Evolutionary conservation across 1,284 basidiomycete species (phyloP).

Genomic region (Trichosporon sp.): DNA sequence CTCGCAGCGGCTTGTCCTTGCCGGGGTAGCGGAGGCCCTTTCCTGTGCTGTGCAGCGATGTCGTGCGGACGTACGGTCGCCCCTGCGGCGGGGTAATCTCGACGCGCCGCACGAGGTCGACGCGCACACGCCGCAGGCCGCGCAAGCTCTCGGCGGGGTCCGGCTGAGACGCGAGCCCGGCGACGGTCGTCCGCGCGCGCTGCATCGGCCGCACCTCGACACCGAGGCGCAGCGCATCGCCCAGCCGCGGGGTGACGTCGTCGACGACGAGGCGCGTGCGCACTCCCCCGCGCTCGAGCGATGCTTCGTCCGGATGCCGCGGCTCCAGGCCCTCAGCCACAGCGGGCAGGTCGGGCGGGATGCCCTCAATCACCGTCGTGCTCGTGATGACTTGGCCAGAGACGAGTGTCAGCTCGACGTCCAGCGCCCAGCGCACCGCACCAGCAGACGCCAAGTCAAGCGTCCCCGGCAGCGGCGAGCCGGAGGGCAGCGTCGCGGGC

Average conservation of each 20-base stretch:
- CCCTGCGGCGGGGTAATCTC: slow-evolving; percentile 18
- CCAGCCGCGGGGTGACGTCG: slow-evolving; percentile 30
- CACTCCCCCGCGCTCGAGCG: slow-evolving; percentile 33
- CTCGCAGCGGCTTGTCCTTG: slow-evolving; percentile 24
- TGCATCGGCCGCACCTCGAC: slow-evolving; percentile 38
- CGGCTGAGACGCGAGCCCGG: slow-evolving; percentile 29
- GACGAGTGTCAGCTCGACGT: slow-evolving; percentile 26
- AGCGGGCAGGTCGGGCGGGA: slow-evolving; percentile 29
- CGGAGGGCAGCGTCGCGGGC: slow-evolving; percentile 19
- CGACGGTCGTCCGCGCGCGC: slow-evolving; percentile 30
- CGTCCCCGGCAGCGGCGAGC: slow-evolving; percentile 33
- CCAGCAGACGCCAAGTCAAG: slow-evolving; percentile 33
- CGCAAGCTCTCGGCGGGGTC: slow-evolving; percentile 35
- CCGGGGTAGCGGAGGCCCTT: slow-evolving; percentile 48
- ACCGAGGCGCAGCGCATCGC: slow-evolving; percentile 35
- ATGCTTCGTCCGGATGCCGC: slow-evolving; percentile 15
- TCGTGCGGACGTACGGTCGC: neutral
- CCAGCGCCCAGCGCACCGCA: slow-evolving; percentile 32
- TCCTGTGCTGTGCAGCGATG: slow-evolving; percentile 34
- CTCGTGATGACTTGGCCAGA: slow-evolving; percentile 27
- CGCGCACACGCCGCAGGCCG: slow-evolving; percentile 38
- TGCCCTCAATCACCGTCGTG: slow-evolving; percentile 35
- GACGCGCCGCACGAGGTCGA: slow-evolving; percentile 40
- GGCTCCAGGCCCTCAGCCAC: neutral
- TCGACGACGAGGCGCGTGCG: slow-evolving; percentile 33